Percentiles rank a stretch among this genome's conserved stretches.
Evolutionary conservation across 352 stramenopile species (phyloP).

Genomic region (Globisporangium canariense): DNA sequence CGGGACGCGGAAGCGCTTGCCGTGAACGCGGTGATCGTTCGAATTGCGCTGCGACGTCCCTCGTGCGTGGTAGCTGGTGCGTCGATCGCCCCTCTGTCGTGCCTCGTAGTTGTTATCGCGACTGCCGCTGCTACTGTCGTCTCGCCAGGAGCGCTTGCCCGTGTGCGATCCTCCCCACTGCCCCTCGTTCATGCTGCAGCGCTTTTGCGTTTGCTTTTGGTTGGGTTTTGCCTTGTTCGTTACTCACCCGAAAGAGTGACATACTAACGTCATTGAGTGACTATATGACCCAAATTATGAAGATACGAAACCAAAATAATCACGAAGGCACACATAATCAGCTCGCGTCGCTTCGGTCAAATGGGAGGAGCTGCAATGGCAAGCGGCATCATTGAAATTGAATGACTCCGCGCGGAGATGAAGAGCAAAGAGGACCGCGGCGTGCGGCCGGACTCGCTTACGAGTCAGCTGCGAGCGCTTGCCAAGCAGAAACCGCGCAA

Average conservation of each 20-base stretch:
- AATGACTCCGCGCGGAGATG: not conserved
- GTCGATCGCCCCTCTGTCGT: not conserved
- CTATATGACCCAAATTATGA: not conserved
- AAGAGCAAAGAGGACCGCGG: slow-evolving; percentile 23
- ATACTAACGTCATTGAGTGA: not conserved
- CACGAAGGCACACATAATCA: not conserved
- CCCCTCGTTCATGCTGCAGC: not conserved
- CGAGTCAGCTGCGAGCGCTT: slow-evolving; percentile 34
- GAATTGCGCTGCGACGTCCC: not conserved
- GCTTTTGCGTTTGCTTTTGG: not conserved
- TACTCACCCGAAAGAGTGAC: not conserved
- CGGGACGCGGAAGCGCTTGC: slow-evolving; percentile 20
- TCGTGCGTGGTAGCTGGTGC: not conserved
- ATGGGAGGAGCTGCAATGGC: not conserved
- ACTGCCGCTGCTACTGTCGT: not conserved
- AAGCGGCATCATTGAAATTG: not conserved
- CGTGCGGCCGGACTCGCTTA: slow-evolving; percentile 43
- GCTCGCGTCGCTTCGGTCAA: slow-evolving; percentile 6
- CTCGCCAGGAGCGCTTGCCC: slow-evolving; percentile 12
- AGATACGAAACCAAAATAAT: not conserved
- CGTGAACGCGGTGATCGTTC: slow-evolving; percentile 7
- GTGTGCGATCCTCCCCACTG: not conserved
- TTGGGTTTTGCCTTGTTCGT: not conserved
- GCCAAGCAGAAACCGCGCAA: slow-evolving; percentile 31
- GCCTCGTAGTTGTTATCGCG: not conserved